Evolutionary conservation across 2,329 filamentous ascomycete genomes (phyloP).

Genomic region (Fonsecaea nubica): DNA sequence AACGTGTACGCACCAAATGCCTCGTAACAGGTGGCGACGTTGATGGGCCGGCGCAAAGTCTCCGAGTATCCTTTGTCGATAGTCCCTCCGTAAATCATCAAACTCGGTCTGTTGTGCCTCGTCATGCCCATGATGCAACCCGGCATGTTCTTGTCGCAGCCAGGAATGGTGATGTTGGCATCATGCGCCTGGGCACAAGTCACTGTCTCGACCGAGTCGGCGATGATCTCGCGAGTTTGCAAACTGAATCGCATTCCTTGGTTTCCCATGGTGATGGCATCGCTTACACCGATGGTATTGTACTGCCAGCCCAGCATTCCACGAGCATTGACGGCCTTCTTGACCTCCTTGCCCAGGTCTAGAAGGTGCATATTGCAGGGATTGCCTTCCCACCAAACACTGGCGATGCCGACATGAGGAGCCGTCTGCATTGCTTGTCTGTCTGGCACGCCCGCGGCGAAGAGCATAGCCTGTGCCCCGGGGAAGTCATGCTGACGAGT

Average conservation of each 20-base stretch:
- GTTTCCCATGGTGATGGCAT: constrained; percentile 89
- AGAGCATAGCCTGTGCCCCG: constrained; percentile 95
- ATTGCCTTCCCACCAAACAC: constrained; percentile 97
- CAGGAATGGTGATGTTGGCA: constrained; percentile 89
- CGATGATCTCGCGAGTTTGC: constrained; percentile 88
- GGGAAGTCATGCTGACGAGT: constrained; percentile 89
- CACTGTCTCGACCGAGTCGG: constrained; percentile 91
- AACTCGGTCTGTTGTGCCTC: constrained; percentile 85
- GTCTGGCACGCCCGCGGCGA: constrained; percentile 86
- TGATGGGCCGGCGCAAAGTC: constrained; percentile 78
- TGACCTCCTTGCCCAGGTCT: constrained; percentile 86
- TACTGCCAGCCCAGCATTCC: constrained; percentile 95
- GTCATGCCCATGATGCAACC: constrained; percentile 89
- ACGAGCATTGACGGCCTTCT: constrained; percentile 77
- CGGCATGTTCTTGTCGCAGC: constrained; percentile 98
- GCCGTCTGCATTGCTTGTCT: constrained; percentile 85
- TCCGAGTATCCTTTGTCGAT: constrained; percentile 86
- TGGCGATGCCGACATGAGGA: constrained; percentile 88
- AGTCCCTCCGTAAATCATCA: constrained; percentile 95
- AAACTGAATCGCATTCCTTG: constrained; percentile 93
- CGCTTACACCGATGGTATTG: constrained; percentile 87
- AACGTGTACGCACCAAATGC: constrained; percentile 83
- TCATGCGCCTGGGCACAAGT: constrained; percentile 92
- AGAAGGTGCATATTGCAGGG: constrained; percentile 84
- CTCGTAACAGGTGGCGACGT: constrained; percentile 88